Conservation (phyloP, 2,329 filamentous ascomycete species). For the Alternaria panax region DNA sequence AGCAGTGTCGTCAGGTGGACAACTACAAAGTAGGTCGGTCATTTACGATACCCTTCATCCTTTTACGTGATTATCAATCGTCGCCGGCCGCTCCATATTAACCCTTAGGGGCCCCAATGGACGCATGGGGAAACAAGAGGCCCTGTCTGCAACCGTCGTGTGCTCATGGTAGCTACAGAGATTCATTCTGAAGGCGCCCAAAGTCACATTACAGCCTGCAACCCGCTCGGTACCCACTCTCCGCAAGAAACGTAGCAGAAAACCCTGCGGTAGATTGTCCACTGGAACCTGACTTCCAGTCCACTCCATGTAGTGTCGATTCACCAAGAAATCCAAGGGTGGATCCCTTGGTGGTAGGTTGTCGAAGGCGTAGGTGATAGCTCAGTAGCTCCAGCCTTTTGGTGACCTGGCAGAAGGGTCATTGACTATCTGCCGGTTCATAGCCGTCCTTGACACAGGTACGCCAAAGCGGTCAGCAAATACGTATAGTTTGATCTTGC, state of each 20-base stretch:
- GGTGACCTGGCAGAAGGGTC: background rate
- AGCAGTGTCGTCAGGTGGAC: background rate
- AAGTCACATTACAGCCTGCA: too few species aligned
- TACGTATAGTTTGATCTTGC: constrained; percentile 10
- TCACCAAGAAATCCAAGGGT: background rate
- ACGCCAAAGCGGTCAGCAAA: constrained; percentile 19
- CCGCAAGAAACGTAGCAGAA: background rate
- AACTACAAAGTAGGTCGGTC: too few species aligned
- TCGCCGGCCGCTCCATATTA: too few species aligned
- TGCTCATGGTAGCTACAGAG: background rate
- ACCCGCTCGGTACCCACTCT: background rate
- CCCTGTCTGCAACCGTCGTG: too few species aligned
- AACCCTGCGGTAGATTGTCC: background rate
- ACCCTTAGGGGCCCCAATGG: too few species aligned
- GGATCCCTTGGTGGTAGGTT: background rate
- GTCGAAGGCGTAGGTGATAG: background rate
- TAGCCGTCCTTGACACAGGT: constrained; percentile 2
- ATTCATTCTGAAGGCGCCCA: too few species aligned
- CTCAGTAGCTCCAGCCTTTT: background rate
- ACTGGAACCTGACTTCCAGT: background rate
- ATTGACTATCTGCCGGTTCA: constrained; percentile 1
- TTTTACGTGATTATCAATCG: too few species aligned
- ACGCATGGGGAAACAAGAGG: too few species aligned
- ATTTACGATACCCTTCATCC: too few species aligned
- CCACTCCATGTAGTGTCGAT: background rate